Base-by-base conservation (phyloP, 352 stramenopile genomes). In the Paralagenidium karlingii region DNA sequence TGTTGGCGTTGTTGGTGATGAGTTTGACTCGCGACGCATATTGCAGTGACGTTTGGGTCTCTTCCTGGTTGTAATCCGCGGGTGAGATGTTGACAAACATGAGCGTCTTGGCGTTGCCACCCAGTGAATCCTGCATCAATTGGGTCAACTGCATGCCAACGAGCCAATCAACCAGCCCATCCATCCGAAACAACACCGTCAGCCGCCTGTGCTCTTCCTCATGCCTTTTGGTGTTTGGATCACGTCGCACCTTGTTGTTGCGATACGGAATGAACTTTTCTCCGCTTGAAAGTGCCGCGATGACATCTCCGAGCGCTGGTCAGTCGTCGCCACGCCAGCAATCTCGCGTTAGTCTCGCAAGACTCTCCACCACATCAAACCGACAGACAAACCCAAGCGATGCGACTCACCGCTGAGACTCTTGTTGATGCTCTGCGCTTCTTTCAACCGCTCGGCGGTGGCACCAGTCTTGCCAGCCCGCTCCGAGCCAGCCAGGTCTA, bases 191-290 rank as follows among this genome's bases (percentile, higher is more conserved):
- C 18, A 15, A 45, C n/a, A 49, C 11, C 5, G 28, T 8, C 16
- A 26, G n/a, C n/a, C 7, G 3, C 19, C 3, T 22, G 16, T 36
- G 30, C 22, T 7, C 19, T 16, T 7, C 19, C 7, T 20, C 22
- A 16, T 8, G 22, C 7, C 28, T 13, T 33, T 7, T 8, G 30
- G 30, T 29, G 8, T 11, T 45, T 32, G 24, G 5, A 3, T 4
- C 34, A 13, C 24, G 10, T 19, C 18, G 4, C 44, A 88, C 61
- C 67, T 94, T 95, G 64, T 94, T 95, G 63, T 95, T 94, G 33
- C 82, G 74, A 53, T 94, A 95, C 32, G 88, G 88, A 33, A 97
- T 94, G 58, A 95, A 95, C 56, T 95, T 96, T 34, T 95, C 80
- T 34, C 81, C 81, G 4, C 56, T 84, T 32, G 79, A 94, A 19